Base-by-base conservation (phyloP, 768 basidiomycete species). In the Xerocomellus chrysenteron region DNA sequence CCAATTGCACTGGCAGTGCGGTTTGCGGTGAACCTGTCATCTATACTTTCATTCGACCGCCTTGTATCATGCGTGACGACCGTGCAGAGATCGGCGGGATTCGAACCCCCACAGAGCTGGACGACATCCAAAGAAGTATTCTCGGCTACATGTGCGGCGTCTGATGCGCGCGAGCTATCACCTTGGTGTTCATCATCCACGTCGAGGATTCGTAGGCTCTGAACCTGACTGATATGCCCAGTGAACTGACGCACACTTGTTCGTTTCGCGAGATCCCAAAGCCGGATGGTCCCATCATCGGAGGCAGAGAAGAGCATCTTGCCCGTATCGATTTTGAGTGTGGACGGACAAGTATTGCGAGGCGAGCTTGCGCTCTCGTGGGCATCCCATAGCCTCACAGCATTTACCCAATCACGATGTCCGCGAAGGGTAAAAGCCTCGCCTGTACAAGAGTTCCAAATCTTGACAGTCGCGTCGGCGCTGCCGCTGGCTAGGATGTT, bases 301-400 rank as follows among this genome's bases (percentile, higher is more conserved):
- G 93, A 94, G 4, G 93, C 93, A 9, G 94, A 97, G 76, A 99
- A 97, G 28, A 99, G 80, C 90, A 98, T 94, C 75, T 97, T 95
- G 50, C 94, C 92, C 16, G 85, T 80, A 54, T 87, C 82, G 56
- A 92, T 87, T 49, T 82, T 77, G 43, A 80, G 80, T 17, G 74
- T 71, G 53, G 67, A 74, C 62, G 42, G 73, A 70, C 52, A 65
- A 21, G 56, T 52, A 55, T 60, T 59, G 40, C 57, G 12, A 32
- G 57, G 46, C 13, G 58, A 55, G 36, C 24, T 43, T 45, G 59
- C 40, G 2, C 39, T 52, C 39, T 51, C 64, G 11, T 52, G 28
- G 9, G 64, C 80, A 68, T 98, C 93, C 96, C 97, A 99, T 36
- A 99, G 75, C 61, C 87, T 84, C 21, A 99, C 96, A 3, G 92